Conservation (phyloP, 805 yeast genomes). For the Candida mattraensis region DNA sequence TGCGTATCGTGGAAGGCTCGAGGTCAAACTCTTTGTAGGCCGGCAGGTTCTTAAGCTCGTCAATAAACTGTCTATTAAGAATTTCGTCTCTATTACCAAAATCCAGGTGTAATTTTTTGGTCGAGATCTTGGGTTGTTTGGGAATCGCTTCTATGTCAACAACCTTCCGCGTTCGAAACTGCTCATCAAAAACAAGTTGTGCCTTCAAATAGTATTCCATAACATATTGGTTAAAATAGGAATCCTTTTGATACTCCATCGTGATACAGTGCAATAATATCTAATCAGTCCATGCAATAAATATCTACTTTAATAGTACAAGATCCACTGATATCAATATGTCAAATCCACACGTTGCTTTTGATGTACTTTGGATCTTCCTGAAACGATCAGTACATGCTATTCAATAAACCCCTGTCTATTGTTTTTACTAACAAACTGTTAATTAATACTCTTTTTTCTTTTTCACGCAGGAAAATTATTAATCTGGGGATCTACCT, state of each 20-base stretch:
- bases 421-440: neutral
- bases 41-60: conserved; percentile 15
- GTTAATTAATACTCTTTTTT: neutral
- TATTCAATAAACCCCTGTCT: too few relatives aligned
- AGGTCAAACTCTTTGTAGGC: conserved; percentile 17
- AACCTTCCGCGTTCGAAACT: conserved; percentile 20
- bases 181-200: conserved; percentile 27
- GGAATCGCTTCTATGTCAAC: conserved; percentile 22
- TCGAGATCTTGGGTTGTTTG: conserved; percentile 17
- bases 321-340: too few relatives aligned
- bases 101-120: conserved; percentile 22
- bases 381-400: too few relatives aligned
- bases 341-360: too few relatives aligned
- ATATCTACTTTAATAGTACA: too few relatives aligned
- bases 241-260: conserved; percentile 8
- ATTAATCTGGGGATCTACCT: conserved; percentile 9
- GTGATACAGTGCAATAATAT: neutral
- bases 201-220: conserved; percentile 28
- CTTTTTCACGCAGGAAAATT: conserved; percentile 9
- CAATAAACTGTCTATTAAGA: conserved; percentile 24
- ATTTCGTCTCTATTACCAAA: conserved; percentile 25
- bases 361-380: too few relatives aligned
- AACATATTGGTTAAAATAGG: conserved; percentile 20
- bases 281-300: neutral
- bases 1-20: conserved; percentile 16